These are phyloP conservation scores for Capsicum chinense DNA, from an alignment of 257 asterid species.

Conservation along the genomic window DNA sequence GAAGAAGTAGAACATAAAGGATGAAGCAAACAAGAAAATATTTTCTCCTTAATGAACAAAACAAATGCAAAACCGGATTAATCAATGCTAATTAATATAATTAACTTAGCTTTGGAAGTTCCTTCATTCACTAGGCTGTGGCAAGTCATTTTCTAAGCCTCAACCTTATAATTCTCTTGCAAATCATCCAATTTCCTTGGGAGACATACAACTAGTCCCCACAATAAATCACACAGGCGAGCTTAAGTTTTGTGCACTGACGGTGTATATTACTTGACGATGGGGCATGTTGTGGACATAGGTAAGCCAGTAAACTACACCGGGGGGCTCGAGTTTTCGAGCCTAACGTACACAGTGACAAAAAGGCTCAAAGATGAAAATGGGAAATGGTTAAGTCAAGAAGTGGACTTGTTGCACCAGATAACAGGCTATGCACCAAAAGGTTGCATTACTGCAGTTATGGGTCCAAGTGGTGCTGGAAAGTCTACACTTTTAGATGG, in stretches of 20 bases:
- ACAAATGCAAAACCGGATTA: conserved; percentile 51
- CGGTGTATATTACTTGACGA: conserved; percentile 24
- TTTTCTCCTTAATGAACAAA: conserved; percentile 33
- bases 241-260: neutral
- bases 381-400: conserved; percentile 68
- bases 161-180: conserved; percentile 40
- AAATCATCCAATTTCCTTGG: conserved; percentile 32
- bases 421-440: conserved; percentile 82
- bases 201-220: conserved; percentile 32
- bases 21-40: conserved; percentile 57
- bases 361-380: conserved; percentile 51
- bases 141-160: conserved; percentile 30
- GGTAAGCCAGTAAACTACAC: conserved; percentile 53
- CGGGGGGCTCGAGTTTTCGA: conserved; percentile 65
- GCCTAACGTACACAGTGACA: conserved; percentile 63
- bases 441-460: conserved; percentile 80
- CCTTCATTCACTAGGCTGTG: conserved; percentile 45
- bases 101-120: conserved; percentile 44
- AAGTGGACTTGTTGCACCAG: conserved; percentile 62
- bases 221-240: neutral
- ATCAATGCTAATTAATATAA: conserved; percentile 47
- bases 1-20: conserved; percentile 20
- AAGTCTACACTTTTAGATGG: conserved; percentile 81
- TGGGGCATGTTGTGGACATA: conserved; percentile 49
- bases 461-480: conserved; percentile 97